Conservation (phyloP, 805 yeast species). For the Kluyveromyces wickerhamii region DNA sequence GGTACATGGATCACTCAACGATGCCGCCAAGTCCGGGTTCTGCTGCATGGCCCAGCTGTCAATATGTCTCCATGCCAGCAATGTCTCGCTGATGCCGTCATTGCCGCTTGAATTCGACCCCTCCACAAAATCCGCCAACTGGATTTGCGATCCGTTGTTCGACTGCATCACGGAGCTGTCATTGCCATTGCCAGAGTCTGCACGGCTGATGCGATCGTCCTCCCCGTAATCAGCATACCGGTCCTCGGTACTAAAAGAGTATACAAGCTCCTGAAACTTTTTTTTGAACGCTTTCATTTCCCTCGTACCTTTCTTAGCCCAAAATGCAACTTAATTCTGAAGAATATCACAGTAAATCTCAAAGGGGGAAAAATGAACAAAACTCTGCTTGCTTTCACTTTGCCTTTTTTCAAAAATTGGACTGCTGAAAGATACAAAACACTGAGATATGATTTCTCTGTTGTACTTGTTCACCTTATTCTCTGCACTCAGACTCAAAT, state of each 20-base stretch:
- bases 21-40: constrained; percentile 74
- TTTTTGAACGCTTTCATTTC: constrained; percentile 34
- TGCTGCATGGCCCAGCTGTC: constrained; percentile 74
- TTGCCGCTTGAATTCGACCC: constrained; percentile 20
- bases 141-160: constrained; percentile 27
- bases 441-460: no score
- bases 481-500: no score
- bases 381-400: no score
- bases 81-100: constrained; percentile 67
- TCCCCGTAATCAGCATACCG: constrained; percentile 62
- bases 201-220: constrained; percentile 24
- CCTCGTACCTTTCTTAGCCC: no score
- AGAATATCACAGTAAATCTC: no score
- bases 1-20: constrained; percentile 74
- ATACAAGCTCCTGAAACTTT: constrained; percentile 49
- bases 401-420: no score
- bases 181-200: constrained; percentile 1
- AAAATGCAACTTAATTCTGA: no score
- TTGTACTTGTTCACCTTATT: no score
- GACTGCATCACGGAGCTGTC: constrained; percentile 18
- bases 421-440: no score
- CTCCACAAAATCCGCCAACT: constrained; percentile 33
- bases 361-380: no score
- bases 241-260: constrained; percentile 58
- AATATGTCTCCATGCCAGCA: constrained; percentile 83